Conservation (phyloP, 2,329 filamentous ascomycete genomes). For the Sarocladium kiliense region DNA sequence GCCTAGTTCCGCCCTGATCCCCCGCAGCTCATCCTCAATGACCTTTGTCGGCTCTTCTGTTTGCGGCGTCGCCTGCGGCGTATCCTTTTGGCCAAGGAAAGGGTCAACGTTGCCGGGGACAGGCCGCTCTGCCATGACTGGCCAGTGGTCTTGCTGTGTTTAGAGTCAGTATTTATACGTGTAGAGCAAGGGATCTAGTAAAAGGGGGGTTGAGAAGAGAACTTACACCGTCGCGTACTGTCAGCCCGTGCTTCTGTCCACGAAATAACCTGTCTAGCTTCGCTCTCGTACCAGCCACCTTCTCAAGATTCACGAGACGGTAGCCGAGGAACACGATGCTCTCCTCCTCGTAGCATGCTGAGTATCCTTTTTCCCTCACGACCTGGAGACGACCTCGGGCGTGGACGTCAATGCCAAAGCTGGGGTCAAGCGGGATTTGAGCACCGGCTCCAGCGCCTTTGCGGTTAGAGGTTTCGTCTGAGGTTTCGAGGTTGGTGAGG, state of each 20-base stretch:
- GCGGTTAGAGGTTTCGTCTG: conserved; percentile 11
- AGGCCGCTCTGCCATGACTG: conserved; percentile 20
- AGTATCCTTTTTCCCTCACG: conserved; percentile 17
- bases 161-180: too few species aligned
- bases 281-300: conserved; percentile 19
- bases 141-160: conserved; percentile 10
- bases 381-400: conserved; percentile 15
- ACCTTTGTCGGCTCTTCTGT: conserved; percentile 7
- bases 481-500: conserved; percentile 19
- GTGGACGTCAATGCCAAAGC: conserved; percentile 16
- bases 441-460: conserved; percentile 14
- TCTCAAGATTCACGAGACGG: conserved; percentile 21
- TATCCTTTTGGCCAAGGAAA: conserved; percentile 13
- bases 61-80: conserved; percentile 9
- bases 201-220: too few species aligned
- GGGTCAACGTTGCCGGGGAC: conserved; percentile 17
- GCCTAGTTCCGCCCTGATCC: conserved; percentile 9
- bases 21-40: conserved; percentile 6
- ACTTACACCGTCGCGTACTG: conserved; percentile 17
- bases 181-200: too few species aligned
- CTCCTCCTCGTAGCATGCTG: conserved; percentile 21
- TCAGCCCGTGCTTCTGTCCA: conserved; percentile 34
- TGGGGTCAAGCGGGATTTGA: conserved; percentile 16
- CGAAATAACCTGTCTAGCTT: conserved; percentile 33
- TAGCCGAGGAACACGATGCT: conserved; percentile 24